Evolutionary conservation across 306 rosid species (phyloP).

Genomic region (Arachis hypogaea): DNA sequence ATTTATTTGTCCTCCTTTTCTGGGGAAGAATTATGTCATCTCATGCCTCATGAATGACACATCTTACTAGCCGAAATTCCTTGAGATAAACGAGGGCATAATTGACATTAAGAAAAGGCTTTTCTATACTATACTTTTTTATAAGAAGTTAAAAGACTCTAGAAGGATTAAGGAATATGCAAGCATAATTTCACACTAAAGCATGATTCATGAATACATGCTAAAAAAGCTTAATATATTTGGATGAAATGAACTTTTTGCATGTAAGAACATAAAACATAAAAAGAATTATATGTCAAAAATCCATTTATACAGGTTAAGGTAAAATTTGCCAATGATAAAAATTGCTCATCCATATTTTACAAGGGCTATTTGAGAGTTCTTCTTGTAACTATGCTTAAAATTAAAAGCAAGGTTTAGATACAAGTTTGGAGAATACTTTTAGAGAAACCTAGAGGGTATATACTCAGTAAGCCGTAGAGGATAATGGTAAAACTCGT

Average conservation of each 20-base stretch:
- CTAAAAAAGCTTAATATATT: background rate
- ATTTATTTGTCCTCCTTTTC: background rate
- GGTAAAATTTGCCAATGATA: constrained; percentile 28
- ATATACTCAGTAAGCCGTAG: constrained; percentile 62
- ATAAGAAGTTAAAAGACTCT: too few relatives aligned
- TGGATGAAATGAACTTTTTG: constrained; percentile 4
- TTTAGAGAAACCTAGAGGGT: constrained; percentile 66
- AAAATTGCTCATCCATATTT: constrained; percentile 31
- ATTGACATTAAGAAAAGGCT: background rate
- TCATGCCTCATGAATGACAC: constrained; percentile 3
- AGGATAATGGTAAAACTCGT: constrained; percentile 77
- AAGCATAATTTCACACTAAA: too few relatives aligned
- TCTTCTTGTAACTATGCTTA: constrained; percentile 3
- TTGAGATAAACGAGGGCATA: background rate
- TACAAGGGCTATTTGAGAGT: constrained; percentile 18
- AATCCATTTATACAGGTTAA: constrained; percentile 33
- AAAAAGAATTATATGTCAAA: constrained; percentile 26
- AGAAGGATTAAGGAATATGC: too few relatives aligned
- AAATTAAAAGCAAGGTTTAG: constrained; percentile 12
- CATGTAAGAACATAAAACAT: background rate
- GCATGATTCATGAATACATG: too few relatives aligned
- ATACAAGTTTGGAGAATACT: constrained; percentile 13
- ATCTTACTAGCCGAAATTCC: background rate
- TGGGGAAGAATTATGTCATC: constrained; percentile 7
- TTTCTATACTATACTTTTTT: too few relatives aligned